phyloP scores from a whole-genome alignment of 495 filamentous ascomycete genomes.

The Daldinia concentrica region DNA sequence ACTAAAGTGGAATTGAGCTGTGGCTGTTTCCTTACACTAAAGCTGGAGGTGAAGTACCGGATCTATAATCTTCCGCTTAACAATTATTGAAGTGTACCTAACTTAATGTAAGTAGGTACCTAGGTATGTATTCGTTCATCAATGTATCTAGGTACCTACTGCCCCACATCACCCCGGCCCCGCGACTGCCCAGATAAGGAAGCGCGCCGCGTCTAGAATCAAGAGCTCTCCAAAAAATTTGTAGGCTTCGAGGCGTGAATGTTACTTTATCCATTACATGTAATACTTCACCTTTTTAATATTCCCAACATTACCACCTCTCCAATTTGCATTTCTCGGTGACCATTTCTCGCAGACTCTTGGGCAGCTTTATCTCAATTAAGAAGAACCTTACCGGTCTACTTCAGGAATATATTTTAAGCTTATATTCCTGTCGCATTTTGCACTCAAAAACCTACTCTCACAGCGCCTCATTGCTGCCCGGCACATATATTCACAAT shows the following conservation, averaged over 20 bases:
- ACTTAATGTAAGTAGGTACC: too few relatives aligned
- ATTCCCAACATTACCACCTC: not conserved
- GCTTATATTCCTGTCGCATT: conserved; percentile 11
- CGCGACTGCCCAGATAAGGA: conserved; percentile 9
- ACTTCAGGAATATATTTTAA: not conserved
- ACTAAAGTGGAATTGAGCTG: too few relatives aligned
- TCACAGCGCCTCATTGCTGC: not conserved
- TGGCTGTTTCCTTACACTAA: too few relatives aligned
- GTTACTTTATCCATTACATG: conserved; percentile 22
- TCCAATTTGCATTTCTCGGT: not conserved
- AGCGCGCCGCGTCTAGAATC: conserved; percentile 11
- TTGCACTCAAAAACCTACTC: not conserved
- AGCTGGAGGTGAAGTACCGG: not conserved
- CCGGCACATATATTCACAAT: conserved; percentile 26
- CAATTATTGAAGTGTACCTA: too few relatives aligned
- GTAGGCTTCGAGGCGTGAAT: conserved; percentile 5
- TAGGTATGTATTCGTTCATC: too few relatives aligned
- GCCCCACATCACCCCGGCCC: conserved; percentile 20
- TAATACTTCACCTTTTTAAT: conserved; percentile 16
- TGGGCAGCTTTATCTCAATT: not conserved
- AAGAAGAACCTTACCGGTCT: not conserved
- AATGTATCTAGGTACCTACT: not conserved
- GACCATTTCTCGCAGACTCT: not conserved
- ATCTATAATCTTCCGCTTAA: not conserved
- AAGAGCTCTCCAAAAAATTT: conserved; percentile 38